phyloP scores from a whole-genome alignment of 768 basidiomycete species.

The Bullera alba region DNA sequence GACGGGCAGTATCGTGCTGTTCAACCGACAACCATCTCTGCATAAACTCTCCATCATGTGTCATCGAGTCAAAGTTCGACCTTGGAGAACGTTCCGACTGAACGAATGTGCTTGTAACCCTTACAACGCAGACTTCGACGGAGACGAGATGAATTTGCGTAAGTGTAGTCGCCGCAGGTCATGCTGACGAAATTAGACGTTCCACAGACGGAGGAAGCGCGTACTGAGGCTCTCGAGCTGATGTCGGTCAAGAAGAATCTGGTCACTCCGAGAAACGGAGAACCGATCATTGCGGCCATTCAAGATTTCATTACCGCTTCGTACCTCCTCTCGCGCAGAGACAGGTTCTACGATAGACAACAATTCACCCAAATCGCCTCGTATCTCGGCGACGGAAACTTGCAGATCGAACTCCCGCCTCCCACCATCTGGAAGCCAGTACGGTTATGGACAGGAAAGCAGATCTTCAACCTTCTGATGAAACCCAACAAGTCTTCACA shows the following conservation, averaged over 20 bases:
- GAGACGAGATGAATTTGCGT: constrained; percentile 99
- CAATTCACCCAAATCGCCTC: constrained; percentile 96
- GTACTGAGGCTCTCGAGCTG: constrained; percentile 91
- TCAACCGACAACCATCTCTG: constrained; percentile 97
- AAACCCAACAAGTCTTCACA: constrained; percentile 76
- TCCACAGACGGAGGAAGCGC: constrained; percentile 95
- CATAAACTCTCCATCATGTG: constrained; percentile 99
- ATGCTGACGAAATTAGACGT: constrained; percentile 58
- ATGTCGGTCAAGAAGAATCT: constrained; percentile 97
- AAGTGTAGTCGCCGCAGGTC: constrained; percentile 38
- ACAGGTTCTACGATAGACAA: constrained; percentile 84
- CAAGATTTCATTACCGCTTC: constrained; percentile 99
- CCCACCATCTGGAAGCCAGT: constrained; percentile 90
- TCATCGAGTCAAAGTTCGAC: constrained; percentile 81
- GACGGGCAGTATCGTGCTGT: constrained; percentile 64
- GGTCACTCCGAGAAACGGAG: constrained; percentile 95
- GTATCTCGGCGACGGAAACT: constrained; percentile 81
- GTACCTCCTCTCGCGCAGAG: constrained; percentile 85
- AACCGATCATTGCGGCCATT: constrained; percentile 98
- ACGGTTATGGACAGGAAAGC: constrained; percentile 95
- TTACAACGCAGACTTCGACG: constrained; percentile 98
- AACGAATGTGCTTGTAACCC: constrained; percentile 99
- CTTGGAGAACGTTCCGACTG: constrained; percentile 92
- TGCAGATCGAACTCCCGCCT: constrained; percentile 91
- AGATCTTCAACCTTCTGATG: constrained; percentile 96